Evolutionary conservation across 768 basidiomycete genomes (phyloP).

Genomic region (Leccinellum luteum): DNA sequence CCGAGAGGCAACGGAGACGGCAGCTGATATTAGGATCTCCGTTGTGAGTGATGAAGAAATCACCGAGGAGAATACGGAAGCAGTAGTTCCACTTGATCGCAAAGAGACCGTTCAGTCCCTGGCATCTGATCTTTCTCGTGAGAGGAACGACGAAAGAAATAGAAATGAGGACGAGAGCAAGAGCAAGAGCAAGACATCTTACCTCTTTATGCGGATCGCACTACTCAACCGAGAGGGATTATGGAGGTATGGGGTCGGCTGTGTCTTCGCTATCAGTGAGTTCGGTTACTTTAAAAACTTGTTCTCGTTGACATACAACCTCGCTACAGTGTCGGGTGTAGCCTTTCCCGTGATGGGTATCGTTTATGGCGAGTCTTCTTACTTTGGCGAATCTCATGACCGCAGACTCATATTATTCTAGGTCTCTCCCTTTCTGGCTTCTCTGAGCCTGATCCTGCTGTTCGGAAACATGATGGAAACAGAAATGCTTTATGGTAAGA

Average conservation of each 20-base stretch:
- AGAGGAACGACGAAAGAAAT: constrained; percentile 38
- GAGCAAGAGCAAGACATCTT: constrained; percentile 45
- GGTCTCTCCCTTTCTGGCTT: constrained; percentile 62
- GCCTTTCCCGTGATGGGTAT: constrained; percentile 74
- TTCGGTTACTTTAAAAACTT: background rate
- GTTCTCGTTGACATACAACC: background rate
- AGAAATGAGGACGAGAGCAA: constrained; percentile 32
- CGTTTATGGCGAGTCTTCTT: constrained; percentile 44
- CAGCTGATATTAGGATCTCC: constrained; percentile 23
- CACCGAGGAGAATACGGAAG: constrained; percentile 52
- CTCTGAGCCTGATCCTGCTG: constrained; percentile 38
- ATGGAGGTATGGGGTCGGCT: constrained; percentile 58
- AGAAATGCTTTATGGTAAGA: constrained; percentile 64
- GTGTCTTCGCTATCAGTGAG: constrained; percentile 48
- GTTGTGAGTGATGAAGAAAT: constrained; percentile 37
- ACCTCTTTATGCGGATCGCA: constrained; percentile 75
- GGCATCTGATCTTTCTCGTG: constrained; percentile 62
- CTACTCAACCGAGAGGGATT: constrained; percentile 57
- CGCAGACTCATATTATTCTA: constrained; percentile 10
- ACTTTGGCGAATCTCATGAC: background rate
- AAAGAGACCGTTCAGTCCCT: constrained; percentile 47
- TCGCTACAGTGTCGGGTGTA: constrained; percentile 45
- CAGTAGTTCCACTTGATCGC: constrained; percentile 60
- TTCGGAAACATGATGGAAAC: constrained; percentile 57
- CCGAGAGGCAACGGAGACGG: constrained; percentile 48